These are phyloP conservation scores for Aspergillus carbonarius DNA, from an alignment of 2,329 filamentous ascomycete genomes.

Conservation along the genomic window DNA sequence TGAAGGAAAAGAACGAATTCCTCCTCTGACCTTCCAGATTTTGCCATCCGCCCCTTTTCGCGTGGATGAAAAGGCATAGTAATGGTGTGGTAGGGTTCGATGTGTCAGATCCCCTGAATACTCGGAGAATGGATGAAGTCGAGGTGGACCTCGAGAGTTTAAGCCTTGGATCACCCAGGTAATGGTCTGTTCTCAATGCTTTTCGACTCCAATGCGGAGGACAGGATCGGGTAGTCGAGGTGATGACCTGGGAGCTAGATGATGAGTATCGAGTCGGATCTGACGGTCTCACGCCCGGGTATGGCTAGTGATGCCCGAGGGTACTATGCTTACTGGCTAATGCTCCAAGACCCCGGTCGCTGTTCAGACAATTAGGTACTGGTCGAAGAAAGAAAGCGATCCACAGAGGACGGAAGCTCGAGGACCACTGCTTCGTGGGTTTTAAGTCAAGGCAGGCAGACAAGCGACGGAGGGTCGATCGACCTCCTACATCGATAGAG, in stretches of 20 bases:
- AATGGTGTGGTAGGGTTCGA: not conserved
- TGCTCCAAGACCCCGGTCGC: not conserved
- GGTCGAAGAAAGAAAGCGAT: not conserved
- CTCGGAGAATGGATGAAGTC: not conserved
- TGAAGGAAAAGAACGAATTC: constrained; percentile 48
- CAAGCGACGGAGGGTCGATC: constrained; percentile 6
- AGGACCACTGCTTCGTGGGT: not conserved
- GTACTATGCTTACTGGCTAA: not conserved
- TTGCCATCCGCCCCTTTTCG: constrained; percentile 33
- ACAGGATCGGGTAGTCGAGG: not conserved
- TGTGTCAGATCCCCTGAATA: not conserved
- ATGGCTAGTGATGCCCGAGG: not conserved
- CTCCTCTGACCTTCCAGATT: constrained; percentile 37
- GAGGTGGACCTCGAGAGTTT: not conserved
- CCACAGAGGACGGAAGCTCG: not conserved
- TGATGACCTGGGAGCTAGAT: not conserved
- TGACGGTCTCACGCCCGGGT: not conserved
- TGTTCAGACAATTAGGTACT: not conserved
- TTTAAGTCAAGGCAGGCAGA: constrained; percentile 2
- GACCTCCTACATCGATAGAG: constrained; percentile 8
- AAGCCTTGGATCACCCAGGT: not conserved
- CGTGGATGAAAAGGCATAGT: constrained; percentile 34
- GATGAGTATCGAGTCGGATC: not conserved
- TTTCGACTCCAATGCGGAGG: not conserved
- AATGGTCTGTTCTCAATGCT: not conserved